phyloP scores from a whole-genome alignment of 2,329 filamentous ascomycete species.

The Sarocladium strictum region DNA sequence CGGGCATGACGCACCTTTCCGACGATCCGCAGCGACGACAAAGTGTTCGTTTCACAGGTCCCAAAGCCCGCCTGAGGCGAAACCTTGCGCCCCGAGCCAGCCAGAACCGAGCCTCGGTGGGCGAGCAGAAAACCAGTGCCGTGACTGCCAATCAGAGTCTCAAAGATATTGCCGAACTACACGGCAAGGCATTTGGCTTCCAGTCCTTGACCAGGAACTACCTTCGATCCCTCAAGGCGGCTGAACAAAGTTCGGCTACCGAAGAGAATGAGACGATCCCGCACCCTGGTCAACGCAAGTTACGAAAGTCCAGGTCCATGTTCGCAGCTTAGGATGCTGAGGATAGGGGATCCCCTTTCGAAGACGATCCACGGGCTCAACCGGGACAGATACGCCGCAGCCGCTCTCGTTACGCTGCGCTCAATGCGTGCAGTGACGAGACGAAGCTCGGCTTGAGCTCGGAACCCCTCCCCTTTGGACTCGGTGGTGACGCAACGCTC shows the following conservation, averaged over 20 bases:
- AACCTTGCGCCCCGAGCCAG: constrained; percentile 24
- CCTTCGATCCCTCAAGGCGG: background rate
- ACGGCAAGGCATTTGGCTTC: constrained; percentile 5
- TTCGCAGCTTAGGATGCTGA: constrained; percentile 28
- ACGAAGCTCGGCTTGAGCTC: background rate
- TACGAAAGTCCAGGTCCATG: constrained; percentile 53
- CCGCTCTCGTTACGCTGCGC: constrained; percentile 10
- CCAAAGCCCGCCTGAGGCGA: constrained; percentile 22
- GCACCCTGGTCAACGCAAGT: constrained; percentile 20
- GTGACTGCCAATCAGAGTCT: background rate
- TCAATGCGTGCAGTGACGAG: background rate
- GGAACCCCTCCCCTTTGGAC: background rate
- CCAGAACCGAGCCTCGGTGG: background rate
- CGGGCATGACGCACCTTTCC: constrained; percentile 16
- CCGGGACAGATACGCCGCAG: constrained; percentile 10
- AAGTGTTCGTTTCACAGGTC: constrained; percentile 50
- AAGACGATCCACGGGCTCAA: constrained; percentile 11
- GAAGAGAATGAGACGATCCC: background rate
- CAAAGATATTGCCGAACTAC: background rate
- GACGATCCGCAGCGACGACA: constrained; percentile 34
- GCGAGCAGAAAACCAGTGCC: background rate
- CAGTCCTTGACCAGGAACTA: constrained; percentile 1
- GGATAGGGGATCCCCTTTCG: constrained; percentile 12
- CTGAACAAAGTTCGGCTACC: background rate
- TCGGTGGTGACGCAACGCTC: too few species aligned